Conservation (phyloP, 2,329 filamentous ascomycete genomes). For the Penicillium psychrosexuale region DNA sequence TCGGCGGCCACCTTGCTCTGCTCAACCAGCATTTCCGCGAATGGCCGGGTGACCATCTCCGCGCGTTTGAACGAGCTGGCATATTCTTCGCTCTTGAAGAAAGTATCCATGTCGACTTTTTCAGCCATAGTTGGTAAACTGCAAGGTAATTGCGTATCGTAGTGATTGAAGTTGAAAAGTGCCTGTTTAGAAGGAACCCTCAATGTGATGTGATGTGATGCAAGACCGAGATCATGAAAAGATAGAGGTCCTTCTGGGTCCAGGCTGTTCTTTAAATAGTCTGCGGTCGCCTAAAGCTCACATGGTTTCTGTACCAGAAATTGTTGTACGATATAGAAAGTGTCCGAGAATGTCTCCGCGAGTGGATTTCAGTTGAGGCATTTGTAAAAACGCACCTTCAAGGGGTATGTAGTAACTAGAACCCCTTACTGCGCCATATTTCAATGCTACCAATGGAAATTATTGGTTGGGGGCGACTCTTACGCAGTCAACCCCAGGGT, state of each 20-base stretch:
- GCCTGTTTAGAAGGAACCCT: neutral
- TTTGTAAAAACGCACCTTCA: neutral
- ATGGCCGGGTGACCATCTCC: slow-evolving; percentile 32
- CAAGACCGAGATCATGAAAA: neutral
- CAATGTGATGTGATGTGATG: neutral
- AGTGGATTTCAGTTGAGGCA: neutral
- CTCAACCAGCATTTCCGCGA: slow-evolving; percentile 29
- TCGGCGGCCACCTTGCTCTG: slow-evolving; percentile 26
- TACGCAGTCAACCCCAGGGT: neutral
- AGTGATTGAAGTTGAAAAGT: neutral
- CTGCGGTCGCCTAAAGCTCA: neutral
- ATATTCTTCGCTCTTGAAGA: slow-evolving; percentile 23
- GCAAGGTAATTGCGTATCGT: too few species aligned
- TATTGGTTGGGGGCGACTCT: neutral
- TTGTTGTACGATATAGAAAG: slow-evolving; percentile 7
- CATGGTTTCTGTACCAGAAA: neutral
- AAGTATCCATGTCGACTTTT: neutral
- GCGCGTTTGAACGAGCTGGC: slow-evolving; percentile 27
- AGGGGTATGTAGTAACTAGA: neutral
- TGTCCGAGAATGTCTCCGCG: slow-evolving; percentile 24
- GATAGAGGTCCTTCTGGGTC: neutral
- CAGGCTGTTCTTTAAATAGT: neutral
- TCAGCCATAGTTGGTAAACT: slow-evolving; percentile 5
- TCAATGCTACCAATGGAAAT: neutral
- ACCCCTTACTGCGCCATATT: neutral